These are phyloP conservation scores for Eutrema heterophyllum DNA, from an alignment of 345 rosid species.

Conservation along the genomic window DNA sequence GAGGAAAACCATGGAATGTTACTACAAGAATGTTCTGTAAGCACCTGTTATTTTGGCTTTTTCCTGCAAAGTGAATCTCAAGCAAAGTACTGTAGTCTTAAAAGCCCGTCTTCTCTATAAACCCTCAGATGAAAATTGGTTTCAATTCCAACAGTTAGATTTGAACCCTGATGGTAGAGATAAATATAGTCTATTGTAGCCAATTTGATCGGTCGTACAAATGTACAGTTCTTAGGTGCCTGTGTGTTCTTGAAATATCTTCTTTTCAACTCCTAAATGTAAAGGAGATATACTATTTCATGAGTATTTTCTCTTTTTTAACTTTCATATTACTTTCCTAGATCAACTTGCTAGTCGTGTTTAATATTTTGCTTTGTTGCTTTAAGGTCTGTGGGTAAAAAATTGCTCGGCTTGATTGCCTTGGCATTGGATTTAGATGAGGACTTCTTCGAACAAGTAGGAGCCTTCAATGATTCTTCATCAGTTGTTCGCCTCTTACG, in stretches of 20 bases:
- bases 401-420: conserved; percentile 54
- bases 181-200: background rate
- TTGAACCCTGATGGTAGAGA: background rate
- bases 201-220: background rate
- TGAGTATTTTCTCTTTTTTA: background rate
- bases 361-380: conserved; percentile 16
- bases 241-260: background rate
- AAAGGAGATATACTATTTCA: background rate
- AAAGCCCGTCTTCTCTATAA: background rate
- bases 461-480: conserved; percentile 47
- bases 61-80: background rate
- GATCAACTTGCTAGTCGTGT: background rate
- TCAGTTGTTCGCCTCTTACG: conserved; percentile 62
- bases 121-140: background rate
- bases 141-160: background rate
- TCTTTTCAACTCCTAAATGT: background rate
- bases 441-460: conserved; percentile 58
- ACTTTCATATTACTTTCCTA: background rate
- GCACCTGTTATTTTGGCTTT: conserved; percentile 1
- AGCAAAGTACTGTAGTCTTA: background rate
- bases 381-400: conserved; percentile 52
- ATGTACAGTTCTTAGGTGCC: background rate
- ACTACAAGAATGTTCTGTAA: conserved; percentile 51
- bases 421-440: conserved; percentile 74
- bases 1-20: conserved; percentile 65